A percentile compares a stretch with the other conserved stretches of the same genome.
Conservation (phyloP, 768 basidiomycete species). For the Cubamyces lactineus region DNA sequence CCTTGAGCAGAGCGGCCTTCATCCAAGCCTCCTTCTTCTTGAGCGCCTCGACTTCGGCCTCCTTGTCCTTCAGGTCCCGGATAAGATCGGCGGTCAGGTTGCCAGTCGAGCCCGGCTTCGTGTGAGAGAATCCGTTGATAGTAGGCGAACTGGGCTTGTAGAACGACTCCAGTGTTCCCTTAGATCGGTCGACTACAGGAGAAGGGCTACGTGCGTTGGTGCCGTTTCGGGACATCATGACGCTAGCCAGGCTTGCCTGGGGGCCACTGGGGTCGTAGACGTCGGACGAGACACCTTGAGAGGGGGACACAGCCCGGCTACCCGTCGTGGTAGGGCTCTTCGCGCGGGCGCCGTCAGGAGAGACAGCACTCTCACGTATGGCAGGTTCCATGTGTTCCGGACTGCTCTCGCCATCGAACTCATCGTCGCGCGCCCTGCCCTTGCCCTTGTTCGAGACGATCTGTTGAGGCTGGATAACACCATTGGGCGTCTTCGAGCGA, state of each 20-base stretch:
- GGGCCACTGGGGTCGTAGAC: conserved; percentile 33
- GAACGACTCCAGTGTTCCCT: conserved; percentile 64
- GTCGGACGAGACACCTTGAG: conserved; percentile 8
- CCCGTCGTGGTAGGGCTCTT: conserved; percentile 55
- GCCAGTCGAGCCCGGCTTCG: conserved; percentile 57
- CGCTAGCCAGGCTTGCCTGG: conserved; percentile 53
- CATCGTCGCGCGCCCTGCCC: conserved; percentile 50
- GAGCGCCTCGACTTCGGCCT: conserved; percentile 75
- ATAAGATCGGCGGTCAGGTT: conserved; percentile 77
- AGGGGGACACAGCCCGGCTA: conserved; percentile 65
- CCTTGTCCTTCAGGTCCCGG: conserved; percentile 80
- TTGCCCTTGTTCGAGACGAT: conserved; percentile 48
- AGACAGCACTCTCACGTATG: conserved; percentile 50
- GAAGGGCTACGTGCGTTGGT: conserved; percentile 58
- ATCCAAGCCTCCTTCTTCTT: conserved; percentile 86
- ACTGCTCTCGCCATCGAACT: conserved; percentile 51
- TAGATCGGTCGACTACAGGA: conserved; percentile 55
- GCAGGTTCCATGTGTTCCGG: conserved; percentile 49
- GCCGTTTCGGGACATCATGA: conserved; percentile 57
- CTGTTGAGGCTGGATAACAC: conserved; percentile 36
- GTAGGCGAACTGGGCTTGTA: conserved; percentile 50
- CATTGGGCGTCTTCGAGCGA: conserved; percentile 43
- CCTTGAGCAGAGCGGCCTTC: conserved; percentile 76
- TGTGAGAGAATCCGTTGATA: conserved; percentile 51
- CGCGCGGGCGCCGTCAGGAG: conserved; percentile 60